Conservation (phyloP, 2,329 filamentous ascomycete species). For the Pseudopithomyces maydicus region DNA sequence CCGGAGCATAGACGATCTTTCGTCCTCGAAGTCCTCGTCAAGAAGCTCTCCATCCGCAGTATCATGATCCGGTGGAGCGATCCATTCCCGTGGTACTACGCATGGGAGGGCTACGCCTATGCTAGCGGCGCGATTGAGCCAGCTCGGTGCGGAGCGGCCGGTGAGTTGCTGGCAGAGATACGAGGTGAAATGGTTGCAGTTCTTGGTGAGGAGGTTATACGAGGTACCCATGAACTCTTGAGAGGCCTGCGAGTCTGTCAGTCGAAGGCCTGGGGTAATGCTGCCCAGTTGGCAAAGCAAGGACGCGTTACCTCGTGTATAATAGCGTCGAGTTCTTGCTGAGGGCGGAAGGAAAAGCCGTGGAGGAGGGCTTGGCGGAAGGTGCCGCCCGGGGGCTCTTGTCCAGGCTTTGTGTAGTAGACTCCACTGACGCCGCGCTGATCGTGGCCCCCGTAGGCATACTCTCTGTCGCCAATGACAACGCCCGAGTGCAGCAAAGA, state of each 20-base stretch:
- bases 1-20: slow-evolving; percentile 65
- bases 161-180: slow-evolving; percentile 77
- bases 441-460: slow-evolving; percentile 84
- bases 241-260: slow-evolving; percentile 56
- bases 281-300: neutral
- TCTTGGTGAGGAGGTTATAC: slow-evolving; percentile 82
- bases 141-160: slow-evolving; percentile 69
- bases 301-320: slow-evolving; percentile 56
- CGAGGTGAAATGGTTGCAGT: slow-evolving; percentile 88
- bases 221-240: slow-evolving; percentile 74
- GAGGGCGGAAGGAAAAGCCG: slow-evolving; percentile 74
- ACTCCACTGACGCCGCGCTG: slow-evolving; percentile 73
- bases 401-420: slow-evolving; percentile 77
- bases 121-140: slow-evolving; percentile 83
- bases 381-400: slow-evolving; percentile 76
- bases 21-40: slow-evolving; percentile 60
- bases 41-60: slow-evolving; percentile 73
- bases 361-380: slow-evolving; percentile 78
- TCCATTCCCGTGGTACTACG: slow-evolving; percentile 81
- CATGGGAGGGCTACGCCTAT: slow-evolving; percentile 82
- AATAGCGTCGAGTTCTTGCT: slow-evolving; percentile 72
- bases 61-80: slow-evolving; percentile 77
- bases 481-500: slow-evolving; percentile 83
- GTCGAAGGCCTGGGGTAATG: neutral
- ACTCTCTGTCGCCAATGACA: slow-evolving; percentile 79